Evolutionary conservation across 2,329 filamentous ascomycete species (phyloP).

Genomic region (Thelonectria rubi): DNA sequence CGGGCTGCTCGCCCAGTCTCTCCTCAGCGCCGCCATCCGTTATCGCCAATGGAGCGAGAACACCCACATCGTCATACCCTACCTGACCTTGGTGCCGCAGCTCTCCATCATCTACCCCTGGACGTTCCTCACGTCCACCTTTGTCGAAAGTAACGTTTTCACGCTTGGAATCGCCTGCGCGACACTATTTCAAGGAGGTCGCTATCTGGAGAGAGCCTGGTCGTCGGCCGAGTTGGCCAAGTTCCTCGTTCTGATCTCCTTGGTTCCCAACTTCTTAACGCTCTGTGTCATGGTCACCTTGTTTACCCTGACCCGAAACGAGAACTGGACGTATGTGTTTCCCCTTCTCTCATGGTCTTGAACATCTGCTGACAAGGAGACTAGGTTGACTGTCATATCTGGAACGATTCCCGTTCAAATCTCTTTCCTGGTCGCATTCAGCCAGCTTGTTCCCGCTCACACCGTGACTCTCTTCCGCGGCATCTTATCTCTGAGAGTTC

Average conservation of each 20-base stretch:
- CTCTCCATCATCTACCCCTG: slow-evolving; percentile 89
- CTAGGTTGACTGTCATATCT: slow-evolving; percentile 80
- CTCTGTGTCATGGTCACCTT: slow-evolving; percentile 79
- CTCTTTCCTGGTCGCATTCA: slow-evolving; percentile 94
- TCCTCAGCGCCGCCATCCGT: slow-evolving; percentile 82
- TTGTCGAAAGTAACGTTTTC: slow-evolving; percentile 94
- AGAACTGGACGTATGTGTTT: slow-evolving; percentile 71
- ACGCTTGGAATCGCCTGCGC: slow-evolving; percentile 79
- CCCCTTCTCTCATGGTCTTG: neutral
- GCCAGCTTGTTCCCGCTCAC: slow-evolving; percentile 96
- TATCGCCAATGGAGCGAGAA: slow-evolving; percentile 73
- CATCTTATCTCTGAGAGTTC: slow-evolving; percentile 86
- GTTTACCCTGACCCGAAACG: slow-evolving; percentile 73
- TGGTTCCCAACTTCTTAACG: slow-evolving; percentile 82
- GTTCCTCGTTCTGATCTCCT: slow-evolving; percentile 79
- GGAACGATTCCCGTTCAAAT: slow-evolving; percentile 91
- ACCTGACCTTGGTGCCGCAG: slow-evolving; percentile 86
- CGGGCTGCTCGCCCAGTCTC: slow-evolving; percentile 77
- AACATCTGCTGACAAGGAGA: slow-evolving; percentile 15
- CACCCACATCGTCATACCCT: slow-evolving; percentile 78
- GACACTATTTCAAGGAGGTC: slow-evolving; percentile 89
- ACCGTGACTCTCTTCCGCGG: slow-evolving; percentile 94
- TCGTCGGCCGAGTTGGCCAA: slow-evolving; percentile 91
- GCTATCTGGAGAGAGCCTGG: slow-evolving; percentile 96
- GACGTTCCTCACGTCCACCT: slow-evolving; percentile 85